phyloP scores from a whole-genome alignment of 2,329 filamentous ascomycete species.

The Claviceps maximensis region DNA sequence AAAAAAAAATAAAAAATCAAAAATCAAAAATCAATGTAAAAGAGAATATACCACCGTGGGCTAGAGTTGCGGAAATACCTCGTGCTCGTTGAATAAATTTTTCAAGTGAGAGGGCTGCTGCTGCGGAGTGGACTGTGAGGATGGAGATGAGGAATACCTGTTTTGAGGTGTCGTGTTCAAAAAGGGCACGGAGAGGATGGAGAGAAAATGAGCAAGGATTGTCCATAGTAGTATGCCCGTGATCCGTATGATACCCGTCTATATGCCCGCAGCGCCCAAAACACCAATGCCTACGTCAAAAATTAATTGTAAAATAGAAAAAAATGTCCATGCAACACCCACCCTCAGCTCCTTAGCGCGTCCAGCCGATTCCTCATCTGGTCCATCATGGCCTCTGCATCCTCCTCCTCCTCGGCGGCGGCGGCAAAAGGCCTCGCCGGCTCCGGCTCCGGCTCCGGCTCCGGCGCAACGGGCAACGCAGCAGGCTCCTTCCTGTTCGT shows the following conservation, averaged over 20 bases:
- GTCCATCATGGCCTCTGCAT: slow-evolving; percentile 79
- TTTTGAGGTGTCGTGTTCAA: too few relatives aligned
- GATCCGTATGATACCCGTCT: background rate
- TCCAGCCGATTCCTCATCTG: slow-evolving; percentile 89
- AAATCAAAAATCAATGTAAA: too few relatives aligned
- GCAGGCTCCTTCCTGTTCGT: slow-evolving; percentile 56
- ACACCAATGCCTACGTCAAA: background rate
- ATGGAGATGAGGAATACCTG: too few relatives aligned
- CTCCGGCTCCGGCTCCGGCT: slow-evolving; percentile 40
- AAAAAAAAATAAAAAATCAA: too few relatives aligned
- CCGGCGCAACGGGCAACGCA: slow-evolving; percentile 36
- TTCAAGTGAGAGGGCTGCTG: too few relatives aligned
- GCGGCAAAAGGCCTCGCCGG: slow-evolving; percentile 34
- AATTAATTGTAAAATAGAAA: background rate
- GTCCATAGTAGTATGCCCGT: too few relatives aligned
- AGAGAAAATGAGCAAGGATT: too few relatives aligned
- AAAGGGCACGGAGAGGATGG: too few relatives aligned
- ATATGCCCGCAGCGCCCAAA: background rate
- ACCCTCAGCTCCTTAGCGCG: slow-evolving; percentile 64
- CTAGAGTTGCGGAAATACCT: too few relatives aligned
- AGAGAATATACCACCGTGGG: too few relatives aligned
- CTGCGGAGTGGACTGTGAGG: too few relatives aligned
- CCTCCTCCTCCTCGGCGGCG: slow-evolving; percentile 56
- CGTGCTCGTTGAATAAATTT: too few relatives aligned
- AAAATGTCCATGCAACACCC: background rate